These are phyloP conservation scores for Neonectria sp. DNA, from an alignment of 2,329 filamentous ascomycete species.

Conservation along the genomic window DNA sequence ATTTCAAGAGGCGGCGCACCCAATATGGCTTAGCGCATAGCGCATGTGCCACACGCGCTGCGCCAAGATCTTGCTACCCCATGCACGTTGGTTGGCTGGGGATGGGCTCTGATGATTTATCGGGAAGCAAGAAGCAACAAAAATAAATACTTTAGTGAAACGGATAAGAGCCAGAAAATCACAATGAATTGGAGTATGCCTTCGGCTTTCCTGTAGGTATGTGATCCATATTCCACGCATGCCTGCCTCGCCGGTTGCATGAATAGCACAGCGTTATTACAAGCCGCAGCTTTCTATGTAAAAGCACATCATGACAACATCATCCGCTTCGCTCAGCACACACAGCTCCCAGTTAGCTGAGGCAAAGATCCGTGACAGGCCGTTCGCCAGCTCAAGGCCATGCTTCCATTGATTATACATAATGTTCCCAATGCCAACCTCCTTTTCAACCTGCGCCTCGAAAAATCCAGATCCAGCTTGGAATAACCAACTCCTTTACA, in stretches of 20 bases:
- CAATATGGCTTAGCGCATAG: slow-evolving; percentile 49
- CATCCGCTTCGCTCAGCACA: slow-evolving; percentile 35
- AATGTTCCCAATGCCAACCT: slow-evolving; percentile 46
- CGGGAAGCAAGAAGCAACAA: neutral
- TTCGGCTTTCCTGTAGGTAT: neutral
- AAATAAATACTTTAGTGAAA: neutral
- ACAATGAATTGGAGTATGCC: no score
- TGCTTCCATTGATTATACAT: slow-evolving; percentile 50
- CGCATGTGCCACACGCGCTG: slow-evolving; percentile 15
- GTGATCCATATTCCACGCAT: neutral
- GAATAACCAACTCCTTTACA: slow-evolving; percentile 61
- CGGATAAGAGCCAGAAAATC: neutral
- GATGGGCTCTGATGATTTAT: neutral
- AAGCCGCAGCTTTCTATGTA: slow-evolving; percentile 32
- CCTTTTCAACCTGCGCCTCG: slow-evolving; percentile 51
- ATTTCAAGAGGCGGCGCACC: slow-evolving; percentile 52
- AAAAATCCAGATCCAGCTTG: slow-evolving; percentile 46
- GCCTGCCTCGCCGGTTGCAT: neutral
- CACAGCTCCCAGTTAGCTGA: slow-evolving; percentile 30
- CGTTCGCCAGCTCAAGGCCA: slow-evolving; percentile 33
- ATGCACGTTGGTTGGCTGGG: slow-evolving; percentile 9
- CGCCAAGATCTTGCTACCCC: slow-evolving; percentile 12
- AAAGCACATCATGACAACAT: slow-evolving; percentile 44
- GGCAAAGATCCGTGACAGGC: slow-evolving; percentile 30
- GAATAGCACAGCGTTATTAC: slow-evolving; percentile 20